These are phyloP conservation scores for Suhomyces kilbournensis DNA, from an alignment of 805 yeast genomes.

Conservation along the genomic window DNA sequence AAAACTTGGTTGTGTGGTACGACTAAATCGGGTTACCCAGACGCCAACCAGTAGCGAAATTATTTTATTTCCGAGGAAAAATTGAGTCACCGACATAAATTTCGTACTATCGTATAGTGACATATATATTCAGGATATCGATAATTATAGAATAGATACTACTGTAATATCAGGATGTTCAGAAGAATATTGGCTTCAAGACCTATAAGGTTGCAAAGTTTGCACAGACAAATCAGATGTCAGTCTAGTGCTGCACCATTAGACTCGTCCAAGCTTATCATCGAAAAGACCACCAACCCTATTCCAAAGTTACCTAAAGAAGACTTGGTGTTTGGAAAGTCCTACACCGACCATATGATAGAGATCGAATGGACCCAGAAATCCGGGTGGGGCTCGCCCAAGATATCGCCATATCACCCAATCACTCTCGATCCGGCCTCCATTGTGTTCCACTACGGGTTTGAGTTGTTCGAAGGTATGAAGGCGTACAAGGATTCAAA, in stretches of 20 bases:
- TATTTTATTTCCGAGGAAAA: not conserved
- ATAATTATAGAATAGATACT: not conserved
- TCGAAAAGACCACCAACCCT: conserved; percentile 37
- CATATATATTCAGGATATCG: not conserved
- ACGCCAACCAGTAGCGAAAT: not conserved
- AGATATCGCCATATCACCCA: conserved; percentile 80
- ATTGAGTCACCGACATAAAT: not conserved
- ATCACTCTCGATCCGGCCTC: conserved; percentile 81
- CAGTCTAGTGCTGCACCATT: conserved; percentile 22
- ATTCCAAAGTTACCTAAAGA: conserved; percentile 36
- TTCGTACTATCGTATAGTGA: not conserved
- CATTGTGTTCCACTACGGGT: conserved; percentile 90
- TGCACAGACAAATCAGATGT: conserved; percentile 4
- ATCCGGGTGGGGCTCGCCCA: conserved; percentile 86
- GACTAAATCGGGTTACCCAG: not conserved
- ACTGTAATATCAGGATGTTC: not conserved
- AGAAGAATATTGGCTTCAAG: conserved; percentile 1
- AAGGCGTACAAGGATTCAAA: conserved; percentile 76
- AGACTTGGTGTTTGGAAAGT: conserved; percentile 41
- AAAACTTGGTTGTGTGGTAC: conserved; percentile 29
- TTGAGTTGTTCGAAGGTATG: conserved; percentile 93
- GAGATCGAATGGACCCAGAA: conserved; percentile 76
- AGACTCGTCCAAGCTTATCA: conserved; percentile 37
- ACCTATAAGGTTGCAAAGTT: conserved; percentile 5
- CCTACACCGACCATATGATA: conserved; percentile 87